Evolutionary conservation across 805 yeast genomes (phyloP).

Genomic region (Sugiyamaella americana): DNA sequence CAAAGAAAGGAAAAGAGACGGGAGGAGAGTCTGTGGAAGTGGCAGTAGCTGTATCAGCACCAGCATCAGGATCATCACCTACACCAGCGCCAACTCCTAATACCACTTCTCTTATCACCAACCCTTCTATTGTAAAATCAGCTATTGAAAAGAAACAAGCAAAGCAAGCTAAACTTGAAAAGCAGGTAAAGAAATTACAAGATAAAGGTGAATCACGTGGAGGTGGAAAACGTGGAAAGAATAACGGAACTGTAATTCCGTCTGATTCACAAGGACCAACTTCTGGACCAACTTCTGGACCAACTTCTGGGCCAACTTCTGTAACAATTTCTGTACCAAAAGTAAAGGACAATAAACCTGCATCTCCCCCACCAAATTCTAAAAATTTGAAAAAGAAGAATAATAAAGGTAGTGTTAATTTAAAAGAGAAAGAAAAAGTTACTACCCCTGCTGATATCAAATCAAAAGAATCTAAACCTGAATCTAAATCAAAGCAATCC

Average conservation of each 20-base stretch:
- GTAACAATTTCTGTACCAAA: background rate
- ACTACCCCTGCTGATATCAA: slow-evolving; percentile 1
- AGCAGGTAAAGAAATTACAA: slow-evolving; percentile 1
- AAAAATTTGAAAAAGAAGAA: background rate
- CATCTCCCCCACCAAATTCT: background rate
- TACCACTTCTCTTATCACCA: slow-evolving; percentile 15
- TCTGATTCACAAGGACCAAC: background rate
- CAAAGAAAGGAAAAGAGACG: too few species aligned
- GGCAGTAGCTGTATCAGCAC: too few species aligned
- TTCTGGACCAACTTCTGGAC: background rate
- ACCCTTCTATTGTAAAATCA: slow-evolving; percentile 23
- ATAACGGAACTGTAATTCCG: background rate
- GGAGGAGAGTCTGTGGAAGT: too few species aligned
- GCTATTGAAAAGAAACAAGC: slow-evolving; percentile 18
- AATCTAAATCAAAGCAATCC: background rate
- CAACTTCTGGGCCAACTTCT: background rate
- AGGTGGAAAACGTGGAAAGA: too few species aligned
- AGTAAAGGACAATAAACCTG: background rate
- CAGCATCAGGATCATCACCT: too few species aligned
- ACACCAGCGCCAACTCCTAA: too few species aligned
- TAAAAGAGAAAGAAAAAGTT: background rate
- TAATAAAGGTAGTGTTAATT: background rate
- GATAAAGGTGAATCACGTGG: slow-evolving; percentile 1
- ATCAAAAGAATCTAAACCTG: background rate
- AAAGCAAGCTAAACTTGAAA: slow-evolving; percentile 3